Base-by-base conservation (phyloP, 1,139 yeast species). In the Starmera stellimalicola region DNA sequence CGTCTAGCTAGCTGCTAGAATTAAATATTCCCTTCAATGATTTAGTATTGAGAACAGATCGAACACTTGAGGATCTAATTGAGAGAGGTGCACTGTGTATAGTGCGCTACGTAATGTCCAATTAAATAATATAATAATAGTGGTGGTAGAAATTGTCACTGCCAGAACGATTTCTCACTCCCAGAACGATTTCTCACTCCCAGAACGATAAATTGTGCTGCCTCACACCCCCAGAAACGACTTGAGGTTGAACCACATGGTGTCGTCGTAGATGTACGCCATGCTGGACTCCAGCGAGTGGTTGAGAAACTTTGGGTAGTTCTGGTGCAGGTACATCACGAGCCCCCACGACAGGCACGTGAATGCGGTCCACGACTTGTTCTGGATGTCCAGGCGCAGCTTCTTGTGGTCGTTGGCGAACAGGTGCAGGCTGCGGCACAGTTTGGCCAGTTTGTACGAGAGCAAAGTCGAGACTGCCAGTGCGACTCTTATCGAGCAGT, bases 301-400 rank as follows among this genome's bases (percentile, higher is more conserved):
- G 50, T 81, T 91, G 36, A 82, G 62, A 46, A 70, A 69, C 33
- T 67, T 68, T 7, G 82, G 80, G 42, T 80, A 79, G 40, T 63
- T 62, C 40, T 78, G 70, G 55, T 78, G 81, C 35, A 82, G 63
- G 47, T 71, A 65, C 91, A 82, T 80, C 32, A 81, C 84, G 33
- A 72, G 54, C 0, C 78, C 93, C 94, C 94, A 82, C 8, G 77
- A 65, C 7, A 75, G 41, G n/a, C 80, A 73, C 2, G 88, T 80
- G 51, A 77, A 73, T 35, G 70, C 55, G 31, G 73, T 65, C 88
- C 88, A 81, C 5, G 77, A 61, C n/a, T 60, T 39, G 58, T 55
- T 43, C 56, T 65, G 50, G 43, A 56, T 45, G 55, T 61, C 47
- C 58, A 66, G 32, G 45, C 52, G 32, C 46, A 47, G 16, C 50